Evolutionary conservation across 805 yeast genomes (phyloP).

Genomic region (Lachancea fermentati): DNA sequence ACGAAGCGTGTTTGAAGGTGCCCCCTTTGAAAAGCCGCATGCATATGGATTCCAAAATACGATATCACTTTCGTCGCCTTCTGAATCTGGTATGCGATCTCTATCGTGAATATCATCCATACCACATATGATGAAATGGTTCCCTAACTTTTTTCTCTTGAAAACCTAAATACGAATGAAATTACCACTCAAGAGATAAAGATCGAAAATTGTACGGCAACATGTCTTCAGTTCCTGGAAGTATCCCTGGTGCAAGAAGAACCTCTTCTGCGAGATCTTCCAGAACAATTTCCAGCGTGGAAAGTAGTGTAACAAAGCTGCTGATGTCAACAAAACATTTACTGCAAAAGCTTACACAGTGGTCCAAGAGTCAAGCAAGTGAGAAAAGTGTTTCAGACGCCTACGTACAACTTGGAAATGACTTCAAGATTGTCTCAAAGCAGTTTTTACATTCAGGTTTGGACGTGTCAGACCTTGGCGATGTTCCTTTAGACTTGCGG

Average conservation of each 20-base stretch:
- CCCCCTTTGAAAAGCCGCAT: neutral
- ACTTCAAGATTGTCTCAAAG: conserved; percentile 78
- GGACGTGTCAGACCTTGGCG: conserved; percentile 77
- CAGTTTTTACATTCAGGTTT: conserved; percentile 77
- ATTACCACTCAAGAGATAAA: neutral
- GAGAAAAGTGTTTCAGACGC: conserved; percentile 85
- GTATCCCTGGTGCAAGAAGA: neutral
- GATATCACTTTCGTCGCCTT: conserved; percentile 17
- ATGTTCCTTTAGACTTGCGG: conserved; percentile 80
- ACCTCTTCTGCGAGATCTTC: conserved; percentile 14
- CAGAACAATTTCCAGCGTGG: conserved; percentile 43
- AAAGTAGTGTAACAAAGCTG: conserved; percentile 70
- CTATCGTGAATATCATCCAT: conserved; percentile 13
- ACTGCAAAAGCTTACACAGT: conserved; percentile 77
- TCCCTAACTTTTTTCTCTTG: neutral
- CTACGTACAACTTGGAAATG: conserved; percentile 89
- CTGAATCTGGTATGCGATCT: conserved; percentile 27
- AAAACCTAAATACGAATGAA: conserved; percentile 6
- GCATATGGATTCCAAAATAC: conserved; percentile 6
- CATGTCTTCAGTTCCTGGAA: conserved; percentile 3
- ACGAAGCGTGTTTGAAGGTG: neutral
- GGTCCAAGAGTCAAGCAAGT: conserved; percentile 79
- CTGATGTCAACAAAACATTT: conserved; percentile 85
- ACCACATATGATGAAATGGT: conserved; percentile 2
- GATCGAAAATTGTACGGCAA: neutral